phyloP scores from a whole-genome alignment of 768 basidiomycete genomes.

The Psilocybe subaeruginosa region DNA sequence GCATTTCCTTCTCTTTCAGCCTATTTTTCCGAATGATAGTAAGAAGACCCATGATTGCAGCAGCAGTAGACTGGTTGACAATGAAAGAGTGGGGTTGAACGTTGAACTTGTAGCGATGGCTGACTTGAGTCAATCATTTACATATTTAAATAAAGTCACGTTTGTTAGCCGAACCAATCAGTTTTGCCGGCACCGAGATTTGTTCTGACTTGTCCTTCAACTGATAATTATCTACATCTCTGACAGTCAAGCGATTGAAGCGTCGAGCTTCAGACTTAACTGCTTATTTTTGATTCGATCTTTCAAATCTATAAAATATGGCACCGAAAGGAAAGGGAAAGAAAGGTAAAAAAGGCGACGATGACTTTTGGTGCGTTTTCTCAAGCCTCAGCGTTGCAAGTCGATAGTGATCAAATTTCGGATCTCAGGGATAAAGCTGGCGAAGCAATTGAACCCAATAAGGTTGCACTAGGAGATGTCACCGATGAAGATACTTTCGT shows the following conservation, averaged over 20 bases:
- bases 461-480: slow-evolving; percentile 27
- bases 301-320: slow-evolving; percentile 33
- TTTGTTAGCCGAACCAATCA: neutral
- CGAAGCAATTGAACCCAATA: slow-evolving; percentile 52
- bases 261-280: neutral
- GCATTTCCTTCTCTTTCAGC: slow-evolving; percentile 95
- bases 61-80: neutral
- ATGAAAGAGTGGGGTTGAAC: neutral
- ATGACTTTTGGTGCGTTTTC: slow-evolving; percentile 76
- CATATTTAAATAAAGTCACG: neutral
- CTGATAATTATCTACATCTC: slow-evolving; percentile 3
- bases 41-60: slow-evolving; percentile 77
- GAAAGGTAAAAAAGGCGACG: slow-evolving; percentile 81
- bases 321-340: slow-evolving; percentile 78
- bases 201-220: neutral
- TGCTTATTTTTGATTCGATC: neutral
- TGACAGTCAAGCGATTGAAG: neutral
- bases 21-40: slow-evolving; percentile 97
- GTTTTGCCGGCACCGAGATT: slow-evolving; percentile 8
- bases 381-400: neutral
- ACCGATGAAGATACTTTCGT: slow-evolving; percentile 40
- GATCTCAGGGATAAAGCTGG: slow-evolving; percentile 65
- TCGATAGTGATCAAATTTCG: slow-evolving; percentile 16
- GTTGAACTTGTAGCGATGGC: too few relatives aligned
- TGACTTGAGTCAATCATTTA: neutral